These are phyloP conservation scores for Colletotrichum ledebouriae DNA, from an alignment of 2,329 filamentous ascomycete genomes.

Conservation along the genomic window DNA sequence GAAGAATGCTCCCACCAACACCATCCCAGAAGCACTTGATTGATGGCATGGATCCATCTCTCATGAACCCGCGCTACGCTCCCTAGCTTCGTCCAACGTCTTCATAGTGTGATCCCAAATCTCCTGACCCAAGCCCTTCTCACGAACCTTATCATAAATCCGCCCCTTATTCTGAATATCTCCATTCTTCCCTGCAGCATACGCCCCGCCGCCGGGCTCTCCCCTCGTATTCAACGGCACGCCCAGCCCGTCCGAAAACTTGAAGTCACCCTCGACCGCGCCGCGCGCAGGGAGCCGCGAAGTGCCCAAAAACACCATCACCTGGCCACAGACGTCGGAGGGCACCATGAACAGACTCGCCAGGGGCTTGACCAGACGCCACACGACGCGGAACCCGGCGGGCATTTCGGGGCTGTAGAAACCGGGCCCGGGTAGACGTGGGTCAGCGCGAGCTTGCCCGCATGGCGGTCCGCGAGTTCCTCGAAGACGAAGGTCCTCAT, in stretches of 20 bases:
- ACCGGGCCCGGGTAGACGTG: constrained; percentile 30
- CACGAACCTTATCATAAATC: constrained; percentile 35
- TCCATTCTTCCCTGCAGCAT: constrained; percentile 27
- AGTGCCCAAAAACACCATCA: constrained; percentile 33
- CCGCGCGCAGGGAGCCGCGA: constrained; percentile 30
- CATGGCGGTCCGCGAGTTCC: constrained; percentile 23
- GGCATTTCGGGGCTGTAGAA: constrained; percentile 29
- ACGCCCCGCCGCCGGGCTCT: constrained; percentile 27
- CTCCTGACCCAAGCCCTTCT: constrained; percentile 18
- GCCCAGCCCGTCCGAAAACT: neutral
- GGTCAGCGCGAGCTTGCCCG: constrained; percentile 27
- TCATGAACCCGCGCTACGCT: neutral
- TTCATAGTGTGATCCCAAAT: constrained; percentile 38
- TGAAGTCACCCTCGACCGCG: neutral
- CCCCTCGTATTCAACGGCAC: constrained; percentile 10
- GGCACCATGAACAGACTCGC: constrained; percentile 28
- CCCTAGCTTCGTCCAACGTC: constrained; percentile 9
- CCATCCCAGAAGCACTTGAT: too few relatives aligned
- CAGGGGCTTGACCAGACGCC: constrained; percentile 22
- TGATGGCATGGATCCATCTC: neutral
- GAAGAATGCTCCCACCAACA: too few relatives aligned
- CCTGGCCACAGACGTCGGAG: constrained; percentile 18
- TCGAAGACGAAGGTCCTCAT: constrained; percentile 40
- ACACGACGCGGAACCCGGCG: constrained; percentile 29
- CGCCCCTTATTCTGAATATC: constrained; percentile 7